Percentiles rank a stretch among this genome's conserved stretches.
Evolutionary conservation across 768 basidiomycete species (phyloP).

Genomic region (Russula emetica): DNA sequence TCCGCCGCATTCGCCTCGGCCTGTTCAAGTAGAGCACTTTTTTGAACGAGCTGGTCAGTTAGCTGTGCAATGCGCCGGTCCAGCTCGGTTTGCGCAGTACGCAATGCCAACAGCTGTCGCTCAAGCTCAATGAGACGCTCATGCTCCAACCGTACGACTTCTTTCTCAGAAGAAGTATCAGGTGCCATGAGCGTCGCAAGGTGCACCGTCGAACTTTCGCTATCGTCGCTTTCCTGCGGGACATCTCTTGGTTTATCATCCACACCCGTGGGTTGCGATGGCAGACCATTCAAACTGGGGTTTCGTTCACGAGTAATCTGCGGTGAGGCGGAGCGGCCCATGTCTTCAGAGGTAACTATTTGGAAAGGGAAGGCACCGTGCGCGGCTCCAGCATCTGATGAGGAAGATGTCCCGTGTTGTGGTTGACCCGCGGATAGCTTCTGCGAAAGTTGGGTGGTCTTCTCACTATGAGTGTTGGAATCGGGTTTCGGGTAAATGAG

Average conservation of each 20-base stretch:
- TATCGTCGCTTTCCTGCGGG: conserved; percentile 51
- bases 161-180: conserved; percentile 55
- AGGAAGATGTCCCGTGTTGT: too few relatives aligned
- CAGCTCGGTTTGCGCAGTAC: conserved; percentile 37
- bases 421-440: conserved; percentile 8
- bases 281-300: conserved; percentile 40
- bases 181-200: conserved; percentile 59
- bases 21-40: conserved; percentile 73
- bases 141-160: conserved; percentile 66
- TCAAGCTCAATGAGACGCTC: conserved; percentile 42
- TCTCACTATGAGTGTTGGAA: conserved; percentile 41
- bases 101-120: conserved; percentile 50
- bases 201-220: conserved; percentile 55
- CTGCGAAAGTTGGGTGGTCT: not conserved
- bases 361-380: conserved; percentile 29
- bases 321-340: conserved; percentile 25
- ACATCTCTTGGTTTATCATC: conserved; percentile 31
- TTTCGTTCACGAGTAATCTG: not conserved
- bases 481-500: conserved; percentile 79
- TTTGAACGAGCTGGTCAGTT: conserved; percentile 59
- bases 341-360: conserved; percentile 25
- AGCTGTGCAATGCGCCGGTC: conserved; percentile 72
- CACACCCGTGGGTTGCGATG: conserved; percentile 35
- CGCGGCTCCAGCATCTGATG: too few relatives aligned
- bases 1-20: too few relatives aligned